Percentiles rank a stretch among this genome's conserved stretches.
Evolutionary conservation across 768 basidiomycete species (phyloP).

Genomic region (Hemileccinum rubropunctum): DNA sequence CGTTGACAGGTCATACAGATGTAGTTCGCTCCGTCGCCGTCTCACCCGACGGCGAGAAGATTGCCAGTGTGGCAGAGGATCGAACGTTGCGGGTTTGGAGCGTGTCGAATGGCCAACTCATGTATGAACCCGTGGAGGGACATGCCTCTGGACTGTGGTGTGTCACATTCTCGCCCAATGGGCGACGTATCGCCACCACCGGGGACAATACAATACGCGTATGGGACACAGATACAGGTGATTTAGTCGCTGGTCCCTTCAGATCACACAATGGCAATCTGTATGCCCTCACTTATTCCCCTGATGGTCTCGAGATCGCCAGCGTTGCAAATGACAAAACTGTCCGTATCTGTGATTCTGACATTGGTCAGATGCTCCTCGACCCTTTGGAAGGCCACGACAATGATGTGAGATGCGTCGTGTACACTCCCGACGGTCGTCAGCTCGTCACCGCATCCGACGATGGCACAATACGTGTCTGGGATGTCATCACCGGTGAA

Average conservation of each 20-base stretch:
- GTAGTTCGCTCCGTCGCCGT: slow-evolving; percentile 29
- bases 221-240: slow-evolving; percentile 30
- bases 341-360: slow-evolving; percentile 31
- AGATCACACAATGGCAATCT: slow-evolving; percentile 31
- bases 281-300: slow-evolving; percentile 38
- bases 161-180: slow-evolving; percentile 32
- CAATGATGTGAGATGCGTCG: slow-evolving; percentile 29
- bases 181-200: slow-evolving; percentile 30
- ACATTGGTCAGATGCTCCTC: slow-evolving; percentile 36
- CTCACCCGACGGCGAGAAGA: slow-evolving; percentile 25
- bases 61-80: slow-evolving; percentile 30
- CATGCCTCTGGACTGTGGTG: slow-evolving; percentile 28
- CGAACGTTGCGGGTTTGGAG: slow-evolving; percentile 29
- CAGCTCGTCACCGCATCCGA: slow-evolving; percentile 27
- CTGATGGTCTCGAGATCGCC: slow-evolving; percentile 30
- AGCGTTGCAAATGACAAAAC: slow-evolving; percentile 32
- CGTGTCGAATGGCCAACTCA: slow-evolving; percentile 18
- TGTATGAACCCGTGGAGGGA: slow-evolving; percentile 25
- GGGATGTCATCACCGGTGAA: slow-evolving; percentile 27
- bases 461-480: slow-evolving; percentile 32
- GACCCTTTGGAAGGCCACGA: slow-evolving; percentile 28
- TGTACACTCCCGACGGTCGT: slow-evolving; percentile 30
- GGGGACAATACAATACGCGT: slow-evolving; percentile 32
- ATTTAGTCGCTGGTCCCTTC: slow-evolving; percentile 26
- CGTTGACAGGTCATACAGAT: slow-evolving; percentile 28